A percentile compares a stretch with the other conserved stretches of the same genome.
Conservation (phyloP, 768 basidiomycete species). For the Chalciporus chontae region DNA sequence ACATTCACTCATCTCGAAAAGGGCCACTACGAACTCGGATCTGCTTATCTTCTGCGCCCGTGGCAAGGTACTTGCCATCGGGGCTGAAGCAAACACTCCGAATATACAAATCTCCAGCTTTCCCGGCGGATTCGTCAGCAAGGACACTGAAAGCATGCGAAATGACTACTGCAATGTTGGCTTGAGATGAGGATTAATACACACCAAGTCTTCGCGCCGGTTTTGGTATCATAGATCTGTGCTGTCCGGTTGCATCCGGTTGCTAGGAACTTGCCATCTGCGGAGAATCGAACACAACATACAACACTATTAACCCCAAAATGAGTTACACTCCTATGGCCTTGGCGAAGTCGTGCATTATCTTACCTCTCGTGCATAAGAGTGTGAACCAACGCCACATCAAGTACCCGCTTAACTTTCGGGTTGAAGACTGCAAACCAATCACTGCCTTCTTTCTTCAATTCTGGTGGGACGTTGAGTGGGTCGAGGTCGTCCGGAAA, state of each 20-base stretch:
- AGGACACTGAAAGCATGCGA: conserved; percentile 51
- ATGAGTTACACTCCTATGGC: conserved; percentile 6
- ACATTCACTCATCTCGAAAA: background rate
- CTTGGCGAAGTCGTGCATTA: background rate
- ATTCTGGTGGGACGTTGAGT: conserved; percentile 31
- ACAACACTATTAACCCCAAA: conserved; percentile 49
- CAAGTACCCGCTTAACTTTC: conserved; percentile 71
- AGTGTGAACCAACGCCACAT: conserved; percentile 79
- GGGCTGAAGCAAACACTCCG: conserved; percentile 80
- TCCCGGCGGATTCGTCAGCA: conserved; percentile 68
- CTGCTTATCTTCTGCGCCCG: conserved; percentile 87
- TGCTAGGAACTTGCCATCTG: conserved; percentile 88
- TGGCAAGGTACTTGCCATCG: conserved; percentile 68
- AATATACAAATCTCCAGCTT: conserved; percentile 84
- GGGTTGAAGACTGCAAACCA: conserved; percentile 91
- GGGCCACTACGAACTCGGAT: conserved; percentile 61
- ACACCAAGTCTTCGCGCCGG: conserved; percentile 81
- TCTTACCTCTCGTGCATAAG: conserved; percentile 86
- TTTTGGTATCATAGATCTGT: conserved; percentile 91
- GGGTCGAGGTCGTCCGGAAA: conserved; percentile 35
- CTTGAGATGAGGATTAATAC: conserved; percentile 21
- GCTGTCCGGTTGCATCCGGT: conserved; percentile 96
- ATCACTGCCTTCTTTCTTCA: conserved; percentile 67
- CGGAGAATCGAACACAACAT: conserved; percentile 91
- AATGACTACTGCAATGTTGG: conserved; percentile 6